Evolutionary conservation across 2,329 filamentous ascomycete genomes (phyloP), one percentile per base, ranked within the genome.

Genomic region (Fusarium kyushuense): DNA sequence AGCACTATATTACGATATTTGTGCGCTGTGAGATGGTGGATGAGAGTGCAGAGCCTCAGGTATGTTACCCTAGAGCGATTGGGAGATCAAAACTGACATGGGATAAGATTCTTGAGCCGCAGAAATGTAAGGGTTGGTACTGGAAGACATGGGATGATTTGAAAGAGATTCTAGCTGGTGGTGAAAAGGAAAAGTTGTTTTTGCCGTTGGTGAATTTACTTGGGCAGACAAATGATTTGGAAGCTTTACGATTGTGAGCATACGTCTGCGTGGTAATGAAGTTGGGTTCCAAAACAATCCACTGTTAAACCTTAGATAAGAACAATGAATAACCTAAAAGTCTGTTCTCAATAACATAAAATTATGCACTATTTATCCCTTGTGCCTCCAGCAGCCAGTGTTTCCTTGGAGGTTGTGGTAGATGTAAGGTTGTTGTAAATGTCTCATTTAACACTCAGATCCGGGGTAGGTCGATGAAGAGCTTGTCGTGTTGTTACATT

Each of bases 1-100:
- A 89, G 76, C 92, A 95, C 74, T 95, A 94, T 73, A 83, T 93
- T 51, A 94, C 92, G 0, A 76, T 93, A 4, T 94, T 92, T 69
- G 86, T 93, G 64, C 79, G 81, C 1, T 88, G 86, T 41, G 78
- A 77, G 43, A 79, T 87, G 69, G 73, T 79, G 0, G 82, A 87
- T 27, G 79, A 82, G 17, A 67, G 72, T 0, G 82, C 82, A 27
- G 76, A 86, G 66, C 85, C 90, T 0, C 56, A 83, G 81, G 89
- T 91, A 60, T 72, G 82, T 77, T 60, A 74, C 62, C 38, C 6
- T 13, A 14, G n/a, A 4, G 4, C 2, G 8, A 30, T 4, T 21
- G n/a, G 47, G 13, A 17, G 25, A 19, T 19, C 6, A n/a, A 6
- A 25, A 40, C 53, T 58, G 12, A 71, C 56, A 32, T 12, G 3